These are phyloP conservation scores for Globisporangium alternatum DNA, from an alignment of 352 stramenopile genomes.

Conservation along the genomic window DNA sequence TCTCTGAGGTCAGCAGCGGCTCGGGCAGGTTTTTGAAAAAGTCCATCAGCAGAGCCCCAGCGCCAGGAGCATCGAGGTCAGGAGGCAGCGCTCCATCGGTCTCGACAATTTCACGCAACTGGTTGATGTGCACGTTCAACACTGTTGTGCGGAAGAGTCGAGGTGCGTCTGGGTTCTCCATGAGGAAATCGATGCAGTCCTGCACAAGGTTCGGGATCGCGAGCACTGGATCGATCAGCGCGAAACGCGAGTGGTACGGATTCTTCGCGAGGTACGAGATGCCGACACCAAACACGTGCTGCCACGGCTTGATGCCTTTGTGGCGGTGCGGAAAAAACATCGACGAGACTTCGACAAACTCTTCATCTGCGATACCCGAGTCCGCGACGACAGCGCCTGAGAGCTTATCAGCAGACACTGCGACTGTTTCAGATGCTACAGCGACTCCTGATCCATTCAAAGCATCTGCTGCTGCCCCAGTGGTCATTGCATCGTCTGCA, in stretches of 20 bases:
- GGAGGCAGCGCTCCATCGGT: constrained; percentile 53
- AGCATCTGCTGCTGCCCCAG: constrained; percentile 19
- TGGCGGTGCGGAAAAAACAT: constrained; percentile 67
- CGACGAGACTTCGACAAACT: constrained; percentile 42
- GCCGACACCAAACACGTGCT: constrained; percentile 78
- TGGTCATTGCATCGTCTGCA: constrained; percentile 1
- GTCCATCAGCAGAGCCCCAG: constrained; percentile 68
- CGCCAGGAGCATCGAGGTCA: constrained; percentile 62
- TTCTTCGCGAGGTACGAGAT: constrained; percentile 75
- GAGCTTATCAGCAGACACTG: not conserved
- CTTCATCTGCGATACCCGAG: constrained; percentile 25
- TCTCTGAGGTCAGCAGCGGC: constrained; percentile 69
- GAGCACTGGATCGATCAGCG: constrained; percentile 70
- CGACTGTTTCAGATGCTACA: constrained; percentile 13
- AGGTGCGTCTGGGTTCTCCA: constrained; percentile 55
- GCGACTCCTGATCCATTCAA: constrained; percentile 14
- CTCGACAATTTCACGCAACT: constrained; percentile 75
- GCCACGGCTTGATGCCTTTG: constrained; percentile 79
- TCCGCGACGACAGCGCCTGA: not conserved
- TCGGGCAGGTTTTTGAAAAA: constrained; percentile 80
- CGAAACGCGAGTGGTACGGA: constrained; percentile 76
- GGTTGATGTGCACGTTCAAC: constrained; percentile 60
- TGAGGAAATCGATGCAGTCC: constrained; percentile 73
- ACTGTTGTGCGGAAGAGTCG: constrained; percentile 81
- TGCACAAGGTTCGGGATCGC: constrained; percentile 74